Conservation (phyloP, 2,329 filamentous ascomycete genomes). For the Colletotrichum sidae region DNA sequence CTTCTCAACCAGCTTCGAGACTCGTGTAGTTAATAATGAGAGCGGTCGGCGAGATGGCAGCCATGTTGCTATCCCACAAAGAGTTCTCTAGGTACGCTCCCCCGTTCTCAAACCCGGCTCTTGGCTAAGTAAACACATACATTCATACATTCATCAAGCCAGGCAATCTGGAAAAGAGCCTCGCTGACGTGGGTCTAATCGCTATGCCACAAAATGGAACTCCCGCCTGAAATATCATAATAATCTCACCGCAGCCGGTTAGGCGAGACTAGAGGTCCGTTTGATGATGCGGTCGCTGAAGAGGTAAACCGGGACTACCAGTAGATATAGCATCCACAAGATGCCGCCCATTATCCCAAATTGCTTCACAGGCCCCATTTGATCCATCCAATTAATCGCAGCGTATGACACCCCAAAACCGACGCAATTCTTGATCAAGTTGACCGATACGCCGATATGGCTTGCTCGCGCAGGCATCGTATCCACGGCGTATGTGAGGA, state of each 20-base stretch:
- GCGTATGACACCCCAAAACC: slow-evolving; percentile 37
- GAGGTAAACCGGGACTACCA: slow-evolving; percentile 31
- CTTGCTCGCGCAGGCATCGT: slow-evolving; percentile 32
- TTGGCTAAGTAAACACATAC: slow-evolving; percentile 39
- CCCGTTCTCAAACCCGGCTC: slow-evolving; percentile 46
- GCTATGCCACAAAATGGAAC: no score
- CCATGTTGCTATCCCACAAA: slow-evolving; percentile 44
- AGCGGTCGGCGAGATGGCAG: slow-evolving; percentile 49
- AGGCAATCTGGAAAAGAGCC: background rate
- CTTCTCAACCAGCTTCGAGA: no score
- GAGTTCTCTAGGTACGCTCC: slow-evolving; percentile 46
- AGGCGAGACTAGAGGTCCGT: slow-evolving; percentile 3
- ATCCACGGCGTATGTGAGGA: slow-evolving; percentile 40
- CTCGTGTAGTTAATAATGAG: slow-evolving; percentile 69
- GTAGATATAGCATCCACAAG: slow-evolving; percentile 32
- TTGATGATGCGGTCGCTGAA: slow-evolving; percentile 23
- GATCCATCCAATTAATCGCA: slow-evolving; percentile 34
- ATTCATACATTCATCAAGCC: background rate
- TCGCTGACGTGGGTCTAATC: background rate
- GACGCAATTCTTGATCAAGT: slow-evolving; percentile 39
- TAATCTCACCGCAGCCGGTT: slow-evolving; percentile 50
- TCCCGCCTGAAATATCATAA: slow-evolving; percentile 32
- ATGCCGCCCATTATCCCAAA: slow-evolving; percentile 40
- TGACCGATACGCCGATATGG: slow-evolving; percentile 39
- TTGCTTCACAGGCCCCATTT: slow-evolving; percentile 25